Evolutionary conservation across 768 basidiomycete genomes (phyloP).

Genomic region (Tylopilus rubrobrunneus): DNA sequence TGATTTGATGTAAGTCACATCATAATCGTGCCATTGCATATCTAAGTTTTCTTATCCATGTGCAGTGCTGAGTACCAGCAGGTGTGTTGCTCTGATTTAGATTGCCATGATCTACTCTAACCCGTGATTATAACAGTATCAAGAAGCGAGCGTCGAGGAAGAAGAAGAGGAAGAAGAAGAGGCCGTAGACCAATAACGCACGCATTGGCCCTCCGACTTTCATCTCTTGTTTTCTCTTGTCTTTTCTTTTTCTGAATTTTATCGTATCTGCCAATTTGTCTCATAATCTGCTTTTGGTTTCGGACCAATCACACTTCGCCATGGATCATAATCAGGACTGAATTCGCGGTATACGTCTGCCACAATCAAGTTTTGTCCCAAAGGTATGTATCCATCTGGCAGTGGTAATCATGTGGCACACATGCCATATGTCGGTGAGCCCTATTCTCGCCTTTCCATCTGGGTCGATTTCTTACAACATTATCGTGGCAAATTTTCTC

Average conservation of each 20-base stretch:
- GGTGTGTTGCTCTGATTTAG: conserved; percentile 34
- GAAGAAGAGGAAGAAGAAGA: conserved; percentile 39
- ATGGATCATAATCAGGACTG: background rate
- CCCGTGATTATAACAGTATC: conserved; percentile 41
- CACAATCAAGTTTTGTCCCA: background rate
- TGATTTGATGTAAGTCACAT: conserved; percentile 66
- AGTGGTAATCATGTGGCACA: background rate
- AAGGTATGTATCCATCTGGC: background rate
- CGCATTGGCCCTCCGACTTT: background rate
- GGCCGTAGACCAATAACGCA: conserved; percentile 29
- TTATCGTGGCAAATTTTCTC: background rate
- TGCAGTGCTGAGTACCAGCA: conserved; percentile 88
- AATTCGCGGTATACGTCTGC: background rate
- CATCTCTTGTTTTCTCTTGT: background rate
- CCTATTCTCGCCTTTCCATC: no score
- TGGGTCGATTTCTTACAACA: no score
- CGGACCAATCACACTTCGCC: conserved; percentile 8
- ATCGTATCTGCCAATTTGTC: conserved; percentile 17
- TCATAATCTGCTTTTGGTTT: conserved; percentile 17
- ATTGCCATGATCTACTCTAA: background rate
- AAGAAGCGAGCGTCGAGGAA: conserved; percentile 50
- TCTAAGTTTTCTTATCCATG: conserved; percentile 3
- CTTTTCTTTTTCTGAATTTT: background rate
- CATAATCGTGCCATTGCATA: background rate
- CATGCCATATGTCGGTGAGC: no score